Conservation (phyloP, 345 rosid genomes). For the Bruguiera parviflora region DNA sequence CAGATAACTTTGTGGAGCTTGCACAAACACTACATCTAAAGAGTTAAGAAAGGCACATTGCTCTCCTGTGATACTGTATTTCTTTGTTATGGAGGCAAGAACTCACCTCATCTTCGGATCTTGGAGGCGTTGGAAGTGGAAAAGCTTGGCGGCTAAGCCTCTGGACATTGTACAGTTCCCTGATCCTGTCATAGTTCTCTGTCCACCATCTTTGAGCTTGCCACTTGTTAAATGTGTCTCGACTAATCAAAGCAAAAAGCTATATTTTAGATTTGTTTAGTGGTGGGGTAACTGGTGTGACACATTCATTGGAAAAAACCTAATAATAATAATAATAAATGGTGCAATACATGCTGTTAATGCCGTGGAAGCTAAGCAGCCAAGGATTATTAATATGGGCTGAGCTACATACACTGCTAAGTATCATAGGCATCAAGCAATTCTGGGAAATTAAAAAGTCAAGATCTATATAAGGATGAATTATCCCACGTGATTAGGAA, state of each 20-base stretch:
- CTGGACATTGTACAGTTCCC: constrained; percentile 36
- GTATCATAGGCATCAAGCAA: no score
- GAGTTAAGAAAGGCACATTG: not conserved
- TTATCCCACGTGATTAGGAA: not conserved
- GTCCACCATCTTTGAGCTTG: constrained; percentile 41
- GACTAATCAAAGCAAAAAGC: constrained; percentile 46
- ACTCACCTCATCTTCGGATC: constrained; percentile 32
- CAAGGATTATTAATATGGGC: no score
- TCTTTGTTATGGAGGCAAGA: not conserved
- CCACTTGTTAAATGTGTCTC: constrained; percentile 31
- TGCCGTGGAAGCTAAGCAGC: no score
- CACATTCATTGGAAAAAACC: no score
- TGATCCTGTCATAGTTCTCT: constrained; percentile 31
- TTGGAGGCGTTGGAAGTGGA: constrained; percentile 31
- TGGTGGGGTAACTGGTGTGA: no score
- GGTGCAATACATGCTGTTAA: no score
- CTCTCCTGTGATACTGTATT: not conserved
- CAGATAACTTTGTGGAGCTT: not conserved
- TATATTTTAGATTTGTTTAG: not conserved
- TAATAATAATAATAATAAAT: no score
- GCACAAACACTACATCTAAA: not conserved
- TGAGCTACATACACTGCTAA: no score
- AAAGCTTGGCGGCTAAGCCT: constrained; percentile 31
- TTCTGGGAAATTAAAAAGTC: not conserved
- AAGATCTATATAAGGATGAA: not conserved